Base-by-base conservation (phyloP, 106 monocot genomes). In the Agapanthus africanus region DNA sequence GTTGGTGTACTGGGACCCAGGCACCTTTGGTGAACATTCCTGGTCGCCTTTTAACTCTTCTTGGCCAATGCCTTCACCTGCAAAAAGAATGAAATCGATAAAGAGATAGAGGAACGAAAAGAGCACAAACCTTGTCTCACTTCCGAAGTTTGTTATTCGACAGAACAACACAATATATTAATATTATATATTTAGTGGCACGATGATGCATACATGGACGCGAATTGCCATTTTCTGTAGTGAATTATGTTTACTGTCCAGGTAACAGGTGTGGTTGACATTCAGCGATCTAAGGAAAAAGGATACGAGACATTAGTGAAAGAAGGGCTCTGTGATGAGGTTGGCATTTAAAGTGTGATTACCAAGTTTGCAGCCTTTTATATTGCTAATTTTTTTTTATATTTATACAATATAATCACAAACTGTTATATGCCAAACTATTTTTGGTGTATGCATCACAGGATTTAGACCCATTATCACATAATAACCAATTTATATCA, bases 241-340 rank as follows among this genome's bases (percentile, higher is more conserved):
- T 32, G 31, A 30, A 32, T 59, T 59, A 41, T 40, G 65, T 59
- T 46, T 62, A 59, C 21, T 79, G 31, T 38, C 19, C 77, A 95
- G 95, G 82, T 89, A 42, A 83, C 79, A 67, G 97, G 97, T 63
- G 91, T 89, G 27, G 72, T 97, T 68, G 89, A 97, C 76, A 78
- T 84, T 51, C 86, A 88, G 54, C 78, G 91, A 59, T 73, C 68
- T 44, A 97, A 84, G 69, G 86, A 86, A 22, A 97, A 92, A 73
- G 91, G 87, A 3, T 97, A 91, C 50, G 97, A 97, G 42, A 97
- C 97, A 51, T 68, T 97, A 66, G 97, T 97, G 37, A 97, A 87
- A 75, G 97, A 92, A 68, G 91, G 88, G 16, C 67, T 97, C 51
- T 97, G 97, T 73, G 91, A 89, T 54, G 97, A 97, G 88, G 95